Evolutionary conservation across 1,284 basidiomycete species (phyloP).

Genomic region (Coniferiporia sulphurascens): DNA sequence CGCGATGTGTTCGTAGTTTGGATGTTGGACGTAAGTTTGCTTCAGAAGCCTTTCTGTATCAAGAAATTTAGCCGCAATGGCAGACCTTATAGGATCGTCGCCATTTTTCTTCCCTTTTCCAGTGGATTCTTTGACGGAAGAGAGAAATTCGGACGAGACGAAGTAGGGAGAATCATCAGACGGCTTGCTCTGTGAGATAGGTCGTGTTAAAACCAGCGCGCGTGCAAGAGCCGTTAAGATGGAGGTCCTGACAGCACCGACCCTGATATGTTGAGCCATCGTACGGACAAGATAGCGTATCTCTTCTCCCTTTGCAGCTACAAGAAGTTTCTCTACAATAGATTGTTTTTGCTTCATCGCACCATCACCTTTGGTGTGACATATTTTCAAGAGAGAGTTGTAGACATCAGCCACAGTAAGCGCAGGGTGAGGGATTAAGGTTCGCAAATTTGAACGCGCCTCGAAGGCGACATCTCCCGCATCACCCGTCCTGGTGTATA

Average conservation of each 20-base stretch:
- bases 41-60: constrained; percentile 64
- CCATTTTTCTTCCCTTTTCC: constrained; percentile 37
- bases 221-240: constrained; percentile 81
- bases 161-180: constrained; percentile 32
- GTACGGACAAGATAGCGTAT: constrained; percentile 80
- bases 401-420: constrained; percentile 65
- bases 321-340: constrained; percentile 77
- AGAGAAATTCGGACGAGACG: constrained; percentile 35
- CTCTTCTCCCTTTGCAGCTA: constrained; percentile 85
- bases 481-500: constrained; percentile 67
- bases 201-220: constrained; percentile 66
- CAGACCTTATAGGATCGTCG: constrained; percentile 38
- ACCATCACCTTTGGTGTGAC: constrained; percentile 65
- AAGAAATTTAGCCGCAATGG: constrained; percentile 43
- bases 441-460: constrained; percentile 76
- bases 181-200: constrained; percentile 25
- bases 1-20: constrained; percentile 81
- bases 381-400: constrained; percentile 58
- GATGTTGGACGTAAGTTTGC: constrained; percentile 82
- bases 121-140: constrained; percentile 31
- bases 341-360: constrained; percentile 74
- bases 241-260: constrained; percentile 83
- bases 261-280: constrained; percentile 77
- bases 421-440: constrained; percentile 69
- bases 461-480: constrained; percentile 82